phyloP scores from a whole-genome alignment of 2,329 filamentous ascomycete genomes.

The Chalaropsis ovoidea region DNA sequence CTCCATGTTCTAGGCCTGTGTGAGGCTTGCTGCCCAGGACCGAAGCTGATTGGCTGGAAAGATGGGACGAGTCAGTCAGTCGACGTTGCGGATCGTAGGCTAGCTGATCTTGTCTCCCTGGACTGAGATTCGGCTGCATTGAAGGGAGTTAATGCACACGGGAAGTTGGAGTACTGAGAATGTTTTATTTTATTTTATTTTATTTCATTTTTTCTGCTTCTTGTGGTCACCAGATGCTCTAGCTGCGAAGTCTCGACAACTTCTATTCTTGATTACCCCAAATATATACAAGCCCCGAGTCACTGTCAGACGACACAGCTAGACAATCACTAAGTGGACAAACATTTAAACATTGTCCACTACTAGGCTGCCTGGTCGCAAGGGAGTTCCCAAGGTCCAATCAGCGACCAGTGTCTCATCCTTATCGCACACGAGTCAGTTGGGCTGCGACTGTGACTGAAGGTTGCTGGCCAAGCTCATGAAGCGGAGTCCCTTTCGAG shows the following conservation, averaged over 20 bases:
- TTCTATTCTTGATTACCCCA: no score
- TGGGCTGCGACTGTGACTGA: not conserved
- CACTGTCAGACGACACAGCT: no score
- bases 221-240: no score
- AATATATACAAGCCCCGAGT: no score
- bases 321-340: no score
- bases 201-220: not conserved
- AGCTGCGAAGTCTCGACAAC: no score
- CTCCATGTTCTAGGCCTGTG: not conserved
- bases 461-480: not conserved
- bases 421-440: constrained; percentile 1
- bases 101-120: not conserved
- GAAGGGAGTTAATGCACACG: not conserved
- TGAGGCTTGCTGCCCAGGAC: not conserved
- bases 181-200: not conserved
- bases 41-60: not conserved
- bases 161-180: not conserved
- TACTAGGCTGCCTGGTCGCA: no score
- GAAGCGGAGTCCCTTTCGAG: not conserved
- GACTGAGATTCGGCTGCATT: not conserved
- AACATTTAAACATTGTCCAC: no score
- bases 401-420: not conserved
- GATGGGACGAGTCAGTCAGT: not conserved
- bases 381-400: not conserved
- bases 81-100: not conserved